Evolutionary conservation across 352 stramenopile species (phyloP), one percentile per base, ranked within the genome.

Genomic region (Phytophthora meadii): DNA sequence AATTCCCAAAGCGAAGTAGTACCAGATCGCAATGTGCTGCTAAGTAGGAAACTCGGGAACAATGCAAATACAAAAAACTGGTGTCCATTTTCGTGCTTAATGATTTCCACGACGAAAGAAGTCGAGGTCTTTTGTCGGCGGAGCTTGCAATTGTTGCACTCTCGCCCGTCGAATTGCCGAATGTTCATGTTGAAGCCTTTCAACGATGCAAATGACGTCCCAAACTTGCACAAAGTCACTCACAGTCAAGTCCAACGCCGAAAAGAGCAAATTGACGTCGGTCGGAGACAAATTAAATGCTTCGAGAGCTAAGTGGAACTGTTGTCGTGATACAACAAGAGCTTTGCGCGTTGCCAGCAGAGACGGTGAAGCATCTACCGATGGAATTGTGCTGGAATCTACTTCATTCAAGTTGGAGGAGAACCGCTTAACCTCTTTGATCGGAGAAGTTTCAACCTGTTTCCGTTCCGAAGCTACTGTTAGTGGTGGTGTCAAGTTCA

Each of bases 261-360:
- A 87, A 49, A 84, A 91, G 17, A 91, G 58, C 65, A 77, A 47
- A 51, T 91, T 88, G n/a, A 88, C 76, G 47, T 91, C 82, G 1
- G 55, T 56, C 12, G 72, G 17, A 11, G 65, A 41, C 17, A 87
- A 61, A 17, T 65, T 76, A 52, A 91, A 87, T 25, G 80, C 52
- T 63, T 89, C 80, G 12, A 89, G 63, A 2, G 82, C 80, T 8
- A 87, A 69, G 44, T 89, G 80, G 47, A 87, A 79, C 49, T 89
- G 80, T 28, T 88, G 72, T 2, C 82, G 69, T 12, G 80, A 83
- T 17, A 89, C 80, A 2, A 70, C 68, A 14, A 91, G 70, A 32
- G 68, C 30, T 5, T 62, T 58, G 10, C 68, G 54, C 4, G 76
- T 68, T 12, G 75, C 68, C 48, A 56, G 5, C 30, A 72, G 28